A percentile compares a stretch with the other conserved stretches of the same genome.
Evolutionary conservation across 2,329 filamentous ascomycete species (phyloP).

Genomic region (Talaromyces sp.): DNA sequence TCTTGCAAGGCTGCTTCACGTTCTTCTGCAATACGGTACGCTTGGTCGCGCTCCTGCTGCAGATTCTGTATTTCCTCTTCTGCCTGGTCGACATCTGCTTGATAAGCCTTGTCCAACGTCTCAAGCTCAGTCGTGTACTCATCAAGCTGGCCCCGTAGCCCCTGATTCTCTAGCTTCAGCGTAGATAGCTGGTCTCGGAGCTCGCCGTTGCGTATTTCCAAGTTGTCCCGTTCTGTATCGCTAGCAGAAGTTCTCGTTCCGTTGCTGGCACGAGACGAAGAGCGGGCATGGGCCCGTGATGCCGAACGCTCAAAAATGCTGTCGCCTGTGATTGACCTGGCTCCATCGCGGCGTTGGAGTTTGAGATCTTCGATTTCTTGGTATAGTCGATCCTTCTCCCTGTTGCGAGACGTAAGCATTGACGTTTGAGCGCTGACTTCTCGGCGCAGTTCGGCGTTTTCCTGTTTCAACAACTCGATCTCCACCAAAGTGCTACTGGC

Average conservation of each 20-base stretch:
- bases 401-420: constrained; percentile 93
- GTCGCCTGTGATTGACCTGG: constrained; percentile 63
- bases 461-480: constrained; percentile 75
- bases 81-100: constrained; percentile 74
- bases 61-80: constrained; percentile 75
- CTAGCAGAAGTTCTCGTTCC: constrained; percentile 61
- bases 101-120: constrained; percentile 63
- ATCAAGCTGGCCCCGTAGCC: constrained; percentile 76
- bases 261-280: constrained; percentile 69
- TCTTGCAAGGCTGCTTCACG: constrained; percentile 48
- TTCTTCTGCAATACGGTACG: constrained; percentile 66
- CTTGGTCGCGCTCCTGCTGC: constrained; percentile 81
- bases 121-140: constrained; percentile 76
- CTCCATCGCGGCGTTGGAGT: constrained; percentile 64
- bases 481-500: constrained; percentile 72
- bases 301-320: constrained; percentile 93
- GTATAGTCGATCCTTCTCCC: constrained; percentile 89
- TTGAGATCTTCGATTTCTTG: constrained; percentile 97
- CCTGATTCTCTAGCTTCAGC: constrained; percentile 82
- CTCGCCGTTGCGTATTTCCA: constrained; percentile 77
- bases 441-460: constrained; percentile 85
- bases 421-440: constrained; percentile 95
- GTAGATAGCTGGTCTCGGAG: constrained; percentile 82
- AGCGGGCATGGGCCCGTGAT: constrained; percentile 71
- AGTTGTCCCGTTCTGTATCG: constrained; percentile 76